Conservation (phyloP, 148 eudicot genomes). For the Linanthus parryae region DNA sequence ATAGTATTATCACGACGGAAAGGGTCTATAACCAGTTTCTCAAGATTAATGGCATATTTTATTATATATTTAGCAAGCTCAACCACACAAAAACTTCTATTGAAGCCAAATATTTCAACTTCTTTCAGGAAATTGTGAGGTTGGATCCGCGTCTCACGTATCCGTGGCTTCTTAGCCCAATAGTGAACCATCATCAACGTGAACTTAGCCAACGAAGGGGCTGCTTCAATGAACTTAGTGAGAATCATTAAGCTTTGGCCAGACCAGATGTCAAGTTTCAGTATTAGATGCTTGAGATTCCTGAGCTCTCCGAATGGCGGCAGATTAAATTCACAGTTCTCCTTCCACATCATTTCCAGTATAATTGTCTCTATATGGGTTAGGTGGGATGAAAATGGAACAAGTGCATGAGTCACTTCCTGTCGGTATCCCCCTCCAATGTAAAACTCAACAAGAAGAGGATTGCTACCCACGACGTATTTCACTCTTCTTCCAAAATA, state of each 20-base stretch:
- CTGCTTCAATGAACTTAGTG: neutral
- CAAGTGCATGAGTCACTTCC: neutral
- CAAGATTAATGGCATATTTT: no score
- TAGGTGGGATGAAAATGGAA: neutral
- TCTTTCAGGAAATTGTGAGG: no score
- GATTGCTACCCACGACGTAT: neutral
- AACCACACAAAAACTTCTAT: no score
- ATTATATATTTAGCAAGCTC: no score
- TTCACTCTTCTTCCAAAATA: neutral
- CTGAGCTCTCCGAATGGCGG: neutral
- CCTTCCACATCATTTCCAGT: neutral
- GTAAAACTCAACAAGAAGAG: neutral
- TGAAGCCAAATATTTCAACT: no score
- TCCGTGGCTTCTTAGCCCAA: no score
- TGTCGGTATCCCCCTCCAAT: neutral
- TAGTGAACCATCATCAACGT: no score
- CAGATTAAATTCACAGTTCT: neutral
- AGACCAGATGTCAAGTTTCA: neutral
- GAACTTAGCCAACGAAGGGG: conserved; percentile 7
- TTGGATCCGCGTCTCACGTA: no score
- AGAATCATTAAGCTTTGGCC: neutral
- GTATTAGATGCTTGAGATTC: conserved; percentile 1
- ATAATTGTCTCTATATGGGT: neutral
- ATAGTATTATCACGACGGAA: no score
- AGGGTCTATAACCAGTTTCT: no score